phyloP scores from a whole-genome alignment of 2,329 filamentous ascomycete species.

The Talaromyces sp. region DNA sequence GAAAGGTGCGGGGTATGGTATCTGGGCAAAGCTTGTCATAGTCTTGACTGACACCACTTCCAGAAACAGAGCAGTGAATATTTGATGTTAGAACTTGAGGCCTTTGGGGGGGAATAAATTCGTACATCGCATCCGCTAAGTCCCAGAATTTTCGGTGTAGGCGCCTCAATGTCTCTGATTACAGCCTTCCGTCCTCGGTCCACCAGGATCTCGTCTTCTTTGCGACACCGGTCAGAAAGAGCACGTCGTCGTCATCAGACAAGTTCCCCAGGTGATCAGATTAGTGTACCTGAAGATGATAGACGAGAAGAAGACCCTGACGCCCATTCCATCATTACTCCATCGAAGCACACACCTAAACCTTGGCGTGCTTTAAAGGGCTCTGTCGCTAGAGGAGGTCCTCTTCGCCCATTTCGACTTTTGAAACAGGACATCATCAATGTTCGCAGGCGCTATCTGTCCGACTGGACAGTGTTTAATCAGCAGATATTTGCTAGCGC shows the following conservation, averaged over 20 bases:
- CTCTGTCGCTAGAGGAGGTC: conserved; percentile 39
- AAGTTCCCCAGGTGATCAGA: conserved; percentile 12
- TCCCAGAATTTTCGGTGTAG: neutral
- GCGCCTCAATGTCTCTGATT: conserved; percentile 28
- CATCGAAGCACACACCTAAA: conserved; percentile 37
- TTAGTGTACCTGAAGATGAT: conserved; percentile 11
- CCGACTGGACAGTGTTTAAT: conserved; percentile 60
- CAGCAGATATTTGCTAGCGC: conserved; percentile 62
- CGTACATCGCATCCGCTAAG: neutral
- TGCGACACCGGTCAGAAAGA: conserved; percentile 25
- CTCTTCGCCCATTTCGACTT: conserved; percentile 53
- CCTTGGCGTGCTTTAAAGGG: conserved; percentile 30
- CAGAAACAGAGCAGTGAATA: neutral
- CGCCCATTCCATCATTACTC: conserved; percentile 37
- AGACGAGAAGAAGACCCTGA: conserved; percentile 24
- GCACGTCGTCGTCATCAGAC: conserved; percentile 21
- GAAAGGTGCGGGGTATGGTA: neutral
- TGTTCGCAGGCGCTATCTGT: conserved; percentile 48
- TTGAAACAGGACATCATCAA: conserved; percentile 50
- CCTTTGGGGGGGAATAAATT: neutral
- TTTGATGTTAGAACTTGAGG: neutral
- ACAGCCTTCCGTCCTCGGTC: conserved; percentile 36
- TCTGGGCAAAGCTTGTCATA: neutral
- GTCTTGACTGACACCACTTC: neutral
- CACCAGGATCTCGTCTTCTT: conserved; percentile 25